A percentile compares a stretch with the other conserved stretches of the same genome.
Evolutionary conservation across 768 basidiomycete species (phyloP).

Genomic region (Strobilomyces confusus): DNA sequence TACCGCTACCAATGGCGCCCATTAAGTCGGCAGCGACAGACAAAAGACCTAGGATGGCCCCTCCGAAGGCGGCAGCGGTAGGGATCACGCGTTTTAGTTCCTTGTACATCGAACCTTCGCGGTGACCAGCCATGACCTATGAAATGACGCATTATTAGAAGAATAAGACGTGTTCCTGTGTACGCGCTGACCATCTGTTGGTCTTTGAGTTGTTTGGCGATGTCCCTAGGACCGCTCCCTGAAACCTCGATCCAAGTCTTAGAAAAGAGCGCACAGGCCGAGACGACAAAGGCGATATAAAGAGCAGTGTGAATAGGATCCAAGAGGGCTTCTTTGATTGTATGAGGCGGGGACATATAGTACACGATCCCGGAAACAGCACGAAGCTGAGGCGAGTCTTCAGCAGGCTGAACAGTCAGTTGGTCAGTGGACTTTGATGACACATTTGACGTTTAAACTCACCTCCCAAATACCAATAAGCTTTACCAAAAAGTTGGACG

Average conservation of each 20-base stretch:
- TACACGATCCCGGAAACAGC: slow-evolving; percentile 92
- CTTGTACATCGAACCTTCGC: slow-evolving; percentile 98
- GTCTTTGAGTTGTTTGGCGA: slow-evolving; percentile 98
- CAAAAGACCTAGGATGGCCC: slow-evolving; percentile 90
- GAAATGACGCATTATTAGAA: background rate
- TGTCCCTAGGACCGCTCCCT: slow-evolving; percentile 90
- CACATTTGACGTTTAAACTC: slow-evolving; percentile 16
- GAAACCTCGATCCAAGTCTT: slow-evolving; percentile 99
- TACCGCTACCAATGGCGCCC: slow-evolving; percentile 94
- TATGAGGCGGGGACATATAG: slow-evolving; percentile 98
- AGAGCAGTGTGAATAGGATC: slow-evolving; percentile 93
- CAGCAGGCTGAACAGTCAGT: slow-evolving; percentile 64
- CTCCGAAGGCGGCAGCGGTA: slow-evolving; percentile 95
- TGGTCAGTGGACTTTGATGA: background rate
- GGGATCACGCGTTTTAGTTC: slow-evolving; percentile 98
- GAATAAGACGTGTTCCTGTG: background rate
- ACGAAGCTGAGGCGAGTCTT: slow-evolving; percentile 88
- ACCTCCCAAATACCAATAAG: slow-evolving; percentile 99
- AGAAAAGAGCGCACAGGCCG: slow-evolving; percentile 94
- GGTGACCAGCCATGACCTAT: slow-evolving; percentile 82
- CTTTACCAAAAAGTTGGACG: slow-evolving; percentile 82
- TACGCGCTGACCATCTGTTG: slow-evolving; percentile 77
- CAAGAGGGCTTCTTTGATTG: slow-evolving; percentile 76
- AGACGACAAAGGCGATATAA: slow-evolving; percentile 89
- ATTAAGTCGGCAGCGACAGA: slow-evolving; percentile 91